Evolutionary conservation across 306 rosid species (phyloP).

Genomic region (Quercus suber): DNA sequence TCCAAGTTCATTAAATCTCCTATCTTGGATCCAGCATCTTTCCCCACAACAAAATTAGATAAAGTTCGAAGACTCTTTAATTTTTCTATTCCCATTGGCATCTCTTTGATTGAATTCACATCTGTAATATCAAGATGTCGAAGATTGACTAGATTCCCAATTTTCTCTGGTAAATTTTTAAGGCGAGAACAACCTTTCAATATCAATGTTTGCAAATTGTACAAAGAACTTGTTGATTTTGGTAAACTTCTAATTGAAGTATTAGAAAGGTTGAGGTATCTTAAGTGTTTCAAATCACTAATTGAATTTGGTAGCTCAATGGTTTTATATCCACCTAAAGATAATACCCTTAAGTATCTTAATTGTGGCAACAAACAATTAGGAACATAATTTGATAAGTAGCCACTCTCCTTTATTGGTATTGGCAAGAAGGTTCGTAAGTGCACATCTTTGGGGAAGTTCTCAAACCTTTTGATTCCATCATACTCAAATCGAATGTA

Average conservation of each 20-base stretch:
- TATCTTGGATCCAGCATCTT: no score
- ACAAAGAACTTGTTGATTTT: neutral
- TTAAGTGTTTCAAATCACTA: neutral
- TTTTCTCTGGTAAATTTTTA: neutral
- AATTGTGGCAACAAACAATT: neutral
- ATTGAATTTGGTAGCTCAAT: neutral
- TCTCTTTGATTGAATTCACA: neutral
- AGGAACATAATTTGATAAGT: neutral
- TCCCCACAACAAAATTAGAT: no score
- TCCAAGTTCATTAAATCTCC: no score
- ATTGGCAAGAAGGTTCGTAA: neutral
- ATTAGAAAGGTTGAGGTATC: neutral
- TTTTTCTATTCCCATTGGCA: neutral
- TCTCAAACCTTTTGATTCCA: neutral
- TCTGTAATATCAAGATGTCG: neutral
- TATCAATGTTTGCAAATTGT: slow-evolving; percentile 11
- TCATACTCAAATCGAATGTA: neutral
- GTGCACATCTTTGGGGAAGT: neutral
- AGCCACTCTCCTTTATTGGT: neutral
- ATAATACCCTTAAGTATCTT: neutral
- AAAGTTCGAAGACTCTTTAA: neutral
- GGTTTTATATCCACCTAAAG: no score
- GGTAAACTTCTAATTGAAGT: neutral
- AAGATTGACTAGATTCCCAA: slow-evolving; percentile 2
- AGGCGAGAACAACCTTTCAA: rapidly evolving